Base-by-base conservation (phyloP, 1,284 basidiomycete genomes). In the Rhodotorula sp. region DNA sequence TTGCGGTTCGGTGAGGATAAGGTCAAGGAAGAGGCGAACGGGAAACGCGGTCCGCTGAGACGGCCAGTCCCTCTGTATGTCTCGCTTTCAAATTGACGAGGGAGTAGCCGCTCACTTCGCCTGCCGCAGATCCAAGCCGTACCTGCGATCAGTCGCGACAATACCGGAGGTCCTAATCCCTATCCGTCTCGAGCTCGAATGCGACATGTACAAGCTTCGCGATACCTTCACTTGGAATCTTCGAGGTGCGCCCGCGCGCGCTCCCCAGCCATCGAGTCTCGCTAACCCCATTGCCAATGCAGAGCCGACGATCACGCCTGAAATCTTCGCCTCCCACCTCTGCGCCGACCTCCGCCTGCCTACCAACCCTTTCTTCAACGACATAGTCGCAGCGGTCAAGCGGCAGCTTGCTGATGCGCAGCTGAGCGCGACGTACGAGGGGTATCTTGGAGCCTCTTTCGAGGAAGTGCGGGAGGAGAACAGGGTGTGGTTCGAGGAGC, bases 211-310 rank as follows among this genome's bases (percentile, higher is more conserved):
- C 79, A 91, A 90, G 80, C 87, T 98, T 84, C 87, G 93, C 50
- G 95, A 99, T 79, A 94, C 95, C 0, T 97, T 99, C 80, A 87
- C 95, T 47, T 99, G 95, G 95, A 97, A 99, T 78, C 82, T 94
- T 62, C 89, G 90, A 76, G 92, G 92, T 93, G 69, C 62, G 86
- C 81, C 5, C 10, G 34, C 34, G 34, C 20, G 2, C 24, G 22
- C 51, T 40, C 26, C 57, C n/a, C n/a, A n/a, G 15, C 62, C n/a
- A 18, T 31, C 52, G 37, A 24, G 61, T 37, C 30, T 47, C 30
- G 44, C 48, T 68, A 68, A 65, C 40, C 7, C 22, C 22, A 9
- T 30, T 4, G 22, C 22, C 40, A n/a, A 13, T 46, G 59, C 78
- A 91, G 95, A 98, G 80, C 87, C 90, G 3, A 84, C 92, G 62